Evolutionary conservation across 352 stramenopile genomes (phyloP), one percentile per base, ranked within the genome.

Genomic region (Elongisporangium anandrum): DNA sequence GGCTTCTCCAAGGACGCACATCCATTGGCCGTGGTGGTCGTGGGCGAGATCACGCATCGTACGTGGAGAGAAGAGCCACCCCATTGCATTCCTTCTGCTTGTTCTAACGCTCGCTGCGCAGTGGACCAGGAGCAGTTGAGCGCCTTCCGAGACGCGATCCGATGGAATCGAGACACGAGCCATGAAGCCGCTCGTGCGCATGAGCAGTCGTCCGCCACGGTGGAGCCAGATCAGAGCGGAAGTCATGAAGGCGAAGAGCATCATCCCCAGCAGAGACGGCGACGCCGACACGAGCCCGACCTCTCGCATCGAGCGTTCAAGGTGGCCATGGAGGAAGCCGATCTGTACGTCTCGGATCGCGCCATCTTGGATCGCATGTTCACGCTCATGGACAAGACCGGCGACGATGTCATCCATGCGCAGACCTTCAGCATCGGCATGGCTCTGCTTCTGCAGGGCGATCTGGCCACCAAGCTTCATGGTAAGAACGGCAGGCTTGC

Each of bases 21-120:
- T 24, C 61, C 73, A 19, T 61, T 87, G 15, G 68, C 74, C 12
- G 68, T 88, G 38, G 72, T 76, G 3, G 77, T 72, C 19, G 78
- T 87, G 13, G 68, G 72, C 0, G 73, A 82, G 59, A 75, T 87
- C 62, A 85, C 73, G n/a, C 70, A 85, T 50, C 75, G 80, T 85
- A 58, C 53, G 69, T 50, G n/a, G 10, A 38, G 7, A 20, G 17
- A 21, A 21, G 15, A 51, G 20, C 19, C 55, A 12, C 12, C 2
- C 4, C 10, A 16, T 38, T 50, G 29, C 24, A 19, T 7, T 21
- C 6, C 22, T 38, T n/a, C n/a, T n/a, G n/a, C n/a, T 4, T 47
- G 58, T 20, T 26, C 47, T 54, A 10, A 50, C 24, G 34, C 19
- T 41, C 45, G 10, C 22, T 15, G 49, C 60, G 13, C 56, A 85